Evolutionary conservation across 495 filamentous ascomycete species (phyloP).

Genomic region (Tuber umbilicatum): DNA sequence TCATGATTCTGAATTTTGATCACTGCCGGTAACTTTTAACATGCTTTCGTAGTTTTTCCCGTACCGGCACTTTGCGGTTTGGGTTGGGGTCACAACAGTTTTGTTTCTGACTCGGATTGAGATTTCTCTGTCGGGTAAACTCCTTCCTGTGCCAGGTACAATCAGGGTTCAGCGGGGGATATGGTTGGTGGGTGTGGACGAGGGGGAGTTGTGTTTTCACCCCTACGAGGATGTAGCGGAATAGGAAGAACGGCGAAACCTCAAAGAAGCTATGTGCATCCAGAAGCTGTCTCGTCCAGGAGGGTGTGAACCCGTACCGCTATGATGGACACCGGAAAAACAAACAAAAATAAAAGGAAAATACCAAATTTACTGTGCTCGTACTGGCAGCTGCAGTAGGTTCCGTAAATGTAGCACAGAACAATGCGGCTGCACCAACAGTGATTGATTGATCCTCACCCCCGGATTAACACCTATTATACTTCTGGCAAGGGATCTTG

Average conservation of each 20-base stretch:
- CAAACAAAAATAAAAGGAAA: not conserved
- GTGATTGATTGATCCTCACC: not conserved
- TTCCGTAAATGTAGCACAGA: not conserved
- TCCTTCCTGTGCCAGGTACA: not conserved
- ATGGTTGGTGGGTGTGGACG: not conserved
- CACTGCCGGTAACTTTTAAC: too few species aligned
- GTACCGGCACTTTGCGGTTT: not conserved
- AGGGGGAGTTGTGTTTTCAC: slow-evolving; percentile 2
- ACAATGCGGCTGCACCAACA: not conserved
- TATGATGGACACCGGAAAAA: not conserved
- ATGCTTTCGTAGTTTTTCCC: not conserved
- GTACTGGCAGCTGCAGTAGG: not conserved
- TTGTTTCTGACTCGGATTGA: not conserved
- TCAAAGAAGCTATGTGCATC: not conserved
- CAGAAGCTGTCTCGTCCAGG: not conserved
- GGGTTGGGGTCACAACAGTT: too few species aligned
- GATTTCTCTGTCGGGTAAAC: not conserved
- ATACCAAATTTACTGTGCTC: not conserved
- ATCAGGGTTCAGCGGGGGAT: not conserved
- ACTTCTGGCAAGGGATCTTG: not conserved
- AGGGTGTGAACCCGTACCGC: not conserved
- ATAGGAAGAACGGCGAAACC: not conserved
- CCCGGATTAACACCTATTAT: not conserved
- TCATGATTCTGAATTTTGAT: not conserved
- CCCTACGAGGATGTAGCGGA: not conserved